These are phyloP conservation scores for Coniochaeta hoffmannii DNA, from an alignment of 2,329 filamentous ascomycete genomes.

Conservation along the genomic window DNA sequence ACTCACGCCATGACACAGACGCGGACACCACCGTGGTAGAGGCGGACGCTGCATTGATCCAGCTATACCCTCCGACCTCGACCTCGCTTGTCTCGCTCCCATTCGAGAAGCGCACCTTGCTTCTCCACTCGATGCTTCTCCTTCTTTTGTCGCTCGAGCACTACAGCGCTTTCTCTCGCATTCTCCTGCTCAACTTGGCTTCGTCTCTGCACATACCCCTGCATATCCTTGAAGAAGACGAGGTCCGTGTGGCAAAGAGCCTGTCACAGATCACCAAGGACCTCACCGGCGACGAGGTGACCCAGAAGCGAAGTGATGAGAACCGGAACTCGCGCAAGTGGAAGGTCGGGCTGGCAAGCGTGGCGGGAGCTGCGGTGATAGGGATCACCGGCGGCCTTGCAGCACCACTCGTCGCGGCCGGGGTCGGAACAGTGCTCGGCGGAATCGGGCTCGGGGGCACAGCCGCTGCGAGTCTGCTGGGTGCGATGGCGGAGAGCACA, in stretches of 20 bases:
- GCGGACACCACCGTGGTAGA: constrained; percentile 28
- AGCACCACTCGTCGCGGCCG: constrained; percentile 67
- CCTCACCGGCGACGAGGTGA: constrained; percentile 59
- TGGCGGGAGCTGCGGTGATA: constrained; percentile 55
- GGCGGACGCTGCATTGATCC: constrained; percentile 37
- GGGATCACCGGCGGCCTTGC: constrained; percentile 71
- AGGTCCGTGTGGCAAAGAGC: constrained; percentile 66
- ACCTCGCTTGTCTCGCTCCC: constrained; percentile 54
- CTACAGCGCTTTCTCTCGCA: constrained; percentile 66
- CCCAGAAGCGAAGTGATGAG: constrained; percentile 56
- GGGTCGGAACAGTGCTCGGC: constrained; percentile 71
- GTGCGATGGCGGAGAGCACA: constrained; percentile 70
- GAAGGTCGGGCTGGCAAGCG: constrained; percentile 53
- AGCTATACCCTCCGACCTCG: constrained; percentile 50
- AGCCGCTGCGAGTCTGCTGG: constrained; percentile 70
- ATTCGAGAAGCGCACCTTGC: constrained; percentile 54
- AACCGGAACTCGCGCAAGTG: constrained; percentile 58
- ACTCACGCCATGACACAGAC: neutral
- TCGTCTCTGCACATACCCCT: constrained; percentile 64
- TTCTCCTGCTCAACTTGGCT: constrained; percentile 62
- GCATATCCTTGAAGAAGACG: constrained; percentile 58
- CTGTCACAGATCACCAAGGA: constrained; percentile 65
- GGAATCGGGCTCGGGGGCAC: constrained; percentile 68
- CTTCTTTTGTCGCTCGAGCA: constrained; percentile 69
- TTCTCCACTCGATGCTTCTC: constrained; percentile 66